A percentile compares a stretch with the other conserved stretches of the same genome.
phyloP scores from a whole-genome alignment of 257 asterid species.

The Jacaranda mimosifolia region DNA sequence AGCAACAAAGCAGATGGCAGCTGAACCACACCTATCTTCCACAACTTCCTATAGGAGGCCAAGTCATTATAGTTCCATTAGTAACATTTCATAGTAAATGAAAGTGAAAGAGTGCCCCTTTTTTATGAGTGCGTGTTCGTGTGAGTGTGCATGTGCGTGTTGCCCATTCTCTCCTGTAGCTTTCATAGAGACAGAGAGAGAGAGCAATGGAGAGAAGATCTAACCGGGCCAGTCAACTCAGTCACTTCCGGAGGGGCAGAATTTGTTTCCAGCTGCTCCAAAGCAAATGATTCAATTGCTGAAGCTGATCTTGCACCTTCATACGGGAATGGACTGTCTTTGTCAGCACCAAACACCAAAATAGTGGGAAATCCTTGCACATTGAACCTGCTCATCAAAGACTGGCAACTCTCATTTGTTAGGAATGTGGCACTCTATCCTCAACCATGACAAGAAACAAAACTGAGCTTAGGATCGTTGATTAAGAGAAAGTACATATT shows the following conservation, averaged over 20 bases:
- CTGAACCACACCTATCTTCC: constrained; percentile 95
- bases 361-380: constrained; percentile 99
- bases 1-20: constrained; percentile 87
- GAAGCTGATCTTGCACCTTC: constrained; percentile 94
- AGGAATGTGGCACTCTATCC: constrained; percentile 39
- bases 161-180: too few species aligned
- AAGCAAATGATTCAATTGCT: constrained; percentile 87
- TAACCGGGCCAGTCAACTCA: constrained; percentile 87
- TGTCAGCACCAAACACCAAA: constrained; percentile 95
- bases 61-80: constrained; percentile 16
- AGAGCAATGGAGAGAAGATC: constrained; percentile 5
- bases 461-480: background rate
- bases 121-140: background rate
- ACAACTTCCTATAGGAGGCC: constrained; percentile 58
- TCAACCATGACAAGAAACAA: constrained; percentile 20
- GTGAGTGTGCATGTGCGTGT: background rate
- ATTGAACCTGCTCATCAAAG: constrained; percentile 95
- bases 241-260: constrained; percentile 93
- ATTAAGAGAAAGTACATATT: background rate
- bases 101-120: background rate
- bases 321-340: constrained; percentile 81
- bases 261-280: constrained; percentile 87
- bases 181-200: background rate
- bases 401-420: constrained; percentile 64
- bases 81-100: background rate